Percentiles rank a stretch among this genome's conserved stretches.
Conservation (phyloP, 305 asterid genomes). For the Fraxinus paxiana region DNA sequence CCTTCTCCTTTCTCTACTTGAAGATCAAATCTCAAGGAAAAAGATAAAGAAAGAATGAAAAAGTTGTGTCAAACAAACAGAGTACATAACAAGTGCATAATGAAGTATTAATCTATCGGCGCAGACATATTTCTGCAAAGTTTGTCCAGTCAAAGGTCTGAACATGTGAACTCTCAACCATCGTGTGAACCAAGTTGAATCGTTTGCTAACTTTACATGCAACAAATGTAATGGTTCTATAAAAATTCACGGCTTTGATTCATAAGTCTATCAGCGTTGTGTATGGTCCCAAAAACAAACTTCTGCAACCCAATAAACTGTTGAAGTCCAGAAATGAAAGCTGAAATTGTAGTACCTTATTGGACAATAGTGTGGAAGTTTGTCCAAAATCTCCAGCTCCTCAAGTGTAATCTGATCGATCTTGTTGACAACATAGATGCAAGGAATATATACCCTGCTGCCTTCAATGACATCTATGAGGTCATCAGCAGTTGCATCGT, state of each 20-base stretch:
- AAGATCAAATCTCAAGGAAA: background rate
- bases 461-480: constrained; percentile 97
- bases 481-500: constrained; percentile 97
- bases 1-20: background rate
- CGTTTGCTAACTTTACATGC: background rate
- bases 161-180: background rate
- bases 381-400: constrained; percentile 92
- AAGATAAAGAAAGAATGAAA: background rate
- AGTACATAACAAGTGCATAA: background rate
- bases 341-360: constrained; percentile 51
- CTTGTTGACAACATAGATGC: constrained; percentile 87
- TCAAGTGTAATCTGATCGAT: constrained; percentile 94
- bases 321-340: background rate
- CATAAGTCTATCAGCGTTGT: background rate
- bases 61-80: background rate
- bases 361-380: constrained; percentile 96
- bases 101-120: background rate
- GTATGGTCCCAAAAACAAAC: background rate
- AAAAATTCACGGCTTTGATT: background rate
- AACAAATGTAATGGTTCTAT: constrained; percentile 4
- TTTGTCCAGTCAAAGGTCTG: background rate
- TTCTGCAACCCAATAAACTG: background rate
- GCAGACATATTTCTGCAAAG: background rate
- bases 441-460: constrained; percentile 83
- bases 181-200: background rate